A percentile compares a stretch with the other conserved stretches of the same genome.
Evolutionary conservation across 1,284 basidiomycete genomes (phyloP).

Genomic region (Veloporphyrellus conicus): DNA sequence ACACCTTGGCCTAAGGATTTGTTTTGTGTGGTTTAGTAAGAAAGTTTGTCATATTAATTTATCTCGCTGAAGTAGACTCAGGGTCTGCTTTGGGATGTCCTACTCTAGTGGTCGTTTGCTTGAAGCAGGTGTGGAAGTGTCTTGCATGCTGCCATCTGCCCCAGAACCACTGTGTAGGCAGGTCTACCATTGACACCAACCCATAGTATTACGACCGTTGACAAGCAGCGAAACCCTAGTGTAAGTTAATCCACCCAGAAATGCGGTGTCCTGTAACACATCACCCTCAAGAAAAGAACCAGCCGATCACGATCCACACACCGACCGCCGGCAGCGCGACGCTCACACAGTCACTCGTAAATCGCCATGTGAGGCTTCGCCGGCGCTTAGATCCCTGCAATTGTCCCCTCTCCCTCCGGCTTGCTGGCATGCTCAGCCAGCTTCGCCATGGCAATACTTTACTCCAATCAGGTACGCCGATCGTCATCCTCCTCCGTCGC

Average conservation of each 20-base stretch:
- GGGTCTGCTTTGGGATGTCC: conserved; percentile 16
- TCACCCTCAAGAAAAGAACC: conserved; percentile 30
- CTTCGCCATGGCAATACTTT: background rate
- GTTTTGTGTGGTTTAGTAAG: conserved; percentile 19
- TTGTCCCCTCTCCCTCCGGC: background rate
- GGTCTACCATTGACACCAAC: too few species aligned
- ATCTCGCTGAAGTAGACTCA: background rate
- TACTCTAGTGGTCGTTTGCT: conserved; percentile 15
- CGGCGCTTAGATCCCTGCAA: background rate
- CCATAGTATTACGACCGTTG: too few species aligned
- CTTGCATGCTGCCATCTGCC: too few species aligned
- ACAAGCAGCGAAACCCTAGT: too few species aligned
- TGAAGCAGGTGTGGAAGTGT: conserved; percentile 13
- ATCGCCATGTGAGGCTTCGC: conserved; percentile 22
- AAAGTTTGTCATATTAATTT: background rate
- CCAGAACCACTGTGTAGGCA: too few species aligned
- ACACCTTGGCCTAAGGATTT: conserved; percentile 6
- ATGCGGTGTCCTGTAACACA: too few species aligned
- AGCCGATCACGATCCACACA: conserved; percentile 24
- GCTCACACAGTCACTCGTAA: conserved; percentile 24
- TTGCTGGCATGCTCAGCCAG: conserved; percentile 3
- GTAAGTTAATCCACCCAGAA: too few species aligned
- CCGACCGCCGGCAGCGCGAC: conserved; percentile 29
- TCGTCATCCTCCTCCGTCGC: conserved; percentile 39
- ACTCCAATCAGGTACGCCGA: conserved; percentile 34